Percentiles rank a stretch among this genome's conserved stretches.
phyloP scores from a whole-genome alignment of 176 grass and related monocot species.

The Musa beccarii region DNA sequence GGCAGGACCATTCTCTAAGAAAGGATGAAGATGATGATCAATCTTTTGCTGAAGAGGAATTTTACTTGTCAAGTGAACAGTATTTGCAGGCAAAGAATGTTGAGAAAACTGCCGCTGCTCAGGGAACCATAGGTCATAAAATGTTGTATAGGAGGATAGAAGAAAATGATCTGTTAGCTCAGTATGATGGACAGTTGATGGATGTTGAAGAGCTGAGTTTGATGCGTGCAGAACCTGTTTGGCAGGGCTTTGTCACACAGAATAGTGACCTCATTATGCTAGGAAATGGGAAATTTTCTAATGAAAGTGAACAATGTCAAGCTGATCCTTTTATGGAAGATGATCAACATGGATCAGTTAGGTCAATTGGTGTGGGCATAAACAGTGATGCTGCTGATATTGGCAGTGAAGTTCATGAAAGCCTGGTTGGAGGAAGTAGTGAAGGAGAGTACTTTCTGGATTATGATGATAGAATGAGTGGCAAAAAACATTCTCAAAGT shows the following conservation, averaged over 20 bases:
- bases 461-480: conserved; percentile 47
- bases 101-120: neutral
- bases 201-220: conserved; percentile 91
- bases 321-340: conserved; percentile 87
- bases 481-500: conserved; percentile 43
- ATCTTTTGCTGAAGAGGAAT: conserved; percentile 90
- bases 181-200: conserved; percentile 31
- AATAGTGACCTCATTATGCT: conserved; percentile 72
- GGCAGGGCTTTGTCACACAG: conserved; percentile 94
- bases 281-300: conserved; percentile 60
- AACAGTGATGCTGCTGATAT: conserved; percentile 94
- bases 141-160: neutral
- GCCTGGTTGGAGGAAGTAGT: conserved; percentile 93
- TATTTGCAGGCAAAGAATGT: conserved; percentile 29
- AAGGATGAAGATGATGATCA: conserved; percentile 82
- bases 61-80: conserved; percentile 77
- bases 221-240: conserved; percentile 90
- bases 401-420: conserved; percentile 94
- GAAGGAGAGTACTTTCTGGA: conserved; percentile 77
- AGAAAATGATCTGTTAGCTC: conserved; percentile 8
- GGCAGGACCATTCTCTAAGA: conserved; percentile 44
- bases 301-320: conserved; percentile 38
- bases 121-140: neutral
- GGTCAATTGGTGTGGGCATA: conserved; percentile 92
- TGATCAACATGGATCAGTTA: conserved; percentile 93